Percentiles rank a stretch among this genome's conserved stretches.
Conservation (phyloP, 2,329 filamentous ascomycete species). For the Paraphoma chrysanthemicola region DNA sequence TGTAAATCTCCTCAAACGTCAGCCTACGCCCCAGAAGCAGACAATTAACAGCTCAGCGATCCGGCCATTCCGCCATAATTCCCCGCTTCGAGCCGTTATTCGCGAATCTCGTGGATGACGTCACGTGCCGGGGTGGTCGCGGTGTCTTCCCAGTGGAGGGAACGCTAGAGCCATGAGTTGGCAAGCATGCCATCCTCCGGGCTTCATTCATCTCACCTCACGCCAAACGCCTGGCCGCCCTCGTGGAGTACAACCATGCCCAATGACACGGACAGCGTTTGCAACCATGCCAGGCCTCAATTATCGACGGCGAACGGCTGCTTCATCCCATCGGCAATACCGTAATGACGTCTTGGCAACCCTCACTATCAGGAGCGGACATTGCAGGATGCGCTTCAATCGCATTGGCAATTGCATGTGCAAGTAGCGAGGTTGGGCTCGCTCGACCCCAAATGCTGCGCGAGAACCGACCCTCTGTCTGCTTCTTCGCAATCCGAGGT, state of each 20-base stretch:
- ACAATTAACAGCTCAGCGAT: slow-evolving; percentile 17
- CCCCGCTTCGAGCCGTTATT: slow-evolving; percentile 11
- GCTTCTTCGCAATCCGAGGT: not conserved
- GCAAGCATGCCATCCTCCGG: slow-evolving; percentile 14
- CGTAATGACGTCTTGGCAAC: not conserved
- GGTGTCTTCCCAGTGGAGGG: slow-evolving; percentile 2
- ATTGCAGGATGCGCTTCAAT: not conserved
- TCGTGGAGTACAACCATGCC: slow-evolving; percentile 4
- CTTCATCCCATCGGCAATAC: not conserved
- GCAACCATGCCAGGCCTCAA: not conserved
- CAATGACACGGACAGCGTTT: not conserved
- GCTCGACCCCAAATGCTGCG: not conserved
- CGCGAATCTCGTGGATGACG: not conserved
- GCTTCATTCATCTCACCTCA: slow-evolving; percentile 6
- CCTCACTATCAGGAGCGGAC: not conserved
- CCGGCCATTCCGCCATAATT: slow-evolving; percentile 16
- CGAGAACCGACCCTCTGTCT: not conserved
- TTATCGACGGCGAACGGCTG: not conserved
- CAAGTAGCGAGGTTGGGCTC: not conserved
- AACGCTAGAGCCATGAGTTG: slow-evolving; percentile 3
- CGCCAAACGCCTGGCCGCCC: not conserved
- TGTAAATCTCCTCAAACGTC: slow-evolving; percentile 32
- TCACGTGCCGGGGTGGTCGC: slow-evolving; percentile 2
- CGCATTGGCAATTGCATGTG: not conserved
- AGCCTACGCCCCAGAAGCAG: slow-evolving; percentile 27